These are phyloP conservation scores for Plasmodium gonderi DNA, from an alignment of 169 alveolate genomes.

Conservation along the genomic window DNA sequence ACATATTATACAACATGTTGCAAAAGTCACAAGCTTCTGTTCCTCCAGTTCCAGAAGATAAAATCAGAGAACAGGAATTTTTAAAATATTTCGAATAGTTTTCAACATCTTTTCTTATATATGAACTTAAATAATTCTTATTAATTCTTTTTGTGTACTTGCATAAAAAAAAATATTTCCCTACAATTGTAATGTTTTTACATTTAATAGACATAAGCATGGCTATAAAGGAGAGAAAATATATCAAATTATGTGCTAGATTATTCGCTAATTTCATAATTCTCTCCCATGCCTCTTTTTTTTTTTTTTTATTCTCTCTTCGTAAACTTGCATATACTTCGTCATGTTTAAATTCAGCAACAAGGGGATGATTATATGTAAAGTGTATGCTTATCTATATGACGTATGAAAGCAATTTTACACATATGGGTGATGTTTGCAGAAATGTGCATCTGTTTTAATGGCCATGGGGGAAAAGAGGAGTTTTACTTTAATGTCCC, in stretches of 20 bases:
- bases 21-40: conserved; percentile 86
- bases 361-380: background rate
- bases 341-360: background rate
- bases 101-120: conserved; percentile 52
- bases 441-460: too few species aligned
- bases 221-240: background rate
- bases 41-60: conserved; percentile 84
- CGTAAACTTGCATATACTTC: background rate
- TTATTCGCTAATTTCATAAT: conserved; percentile 4
- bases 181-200: background rate
- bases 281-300: background rate
- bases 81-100: conserved; percentile 68
- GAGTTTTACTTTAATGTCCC: too few species aligned
- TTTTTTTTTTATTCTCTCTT: background rate
- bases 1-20: conserved; percentile 81
- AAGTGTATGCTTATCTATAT: too few species aligned
- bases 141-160: conserved; percentile 5
- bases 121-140: conserved; percentile 28
- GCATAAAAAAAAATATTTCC: conserved; percentile 22
- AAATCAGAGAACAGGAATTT: conserved; percentile 58
- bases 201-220: conserved; percentile 52
- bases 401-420: too few species aligned
- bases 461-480: too few species aligned
- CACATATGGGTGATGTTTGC: too few species aligned
- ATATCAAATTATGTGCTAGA: background rate